Evolutionary conservation across 768 basidiomycete species (phyloP), one percentile per base, ranked within the genome.

Genomic region (Pleurotus platypus): DNA sequence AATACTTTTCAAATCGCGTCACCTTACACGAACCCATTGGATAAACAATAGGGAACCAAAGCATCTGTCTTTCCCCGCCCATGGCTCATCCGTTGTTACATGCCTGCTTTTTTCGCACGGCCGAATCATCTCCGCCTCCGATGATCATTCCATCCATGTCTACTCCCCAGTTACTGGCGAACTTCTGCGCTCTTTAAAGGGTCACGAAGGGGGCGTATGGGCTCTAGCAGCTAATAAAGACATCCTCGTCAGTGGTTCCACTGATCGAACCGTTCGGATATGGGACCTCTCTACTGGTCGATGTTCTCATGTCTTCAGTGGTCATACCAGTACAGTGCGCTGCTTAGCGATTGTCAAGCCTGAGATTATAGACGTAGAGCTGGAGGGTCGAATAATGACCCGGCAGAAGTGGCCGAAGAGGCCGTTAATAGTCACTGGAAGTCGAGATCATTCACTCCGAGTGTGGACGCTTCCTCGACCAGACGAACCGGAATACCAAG

Each of bases 201-300:
- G 95, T 2, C 95, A 98, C 64, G 91, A 94, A 63, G 95, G 95
- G 49, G 95, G 95, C 15, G 94, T 98, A 1, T 98, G 95, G 95
- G 94, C 95, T 13, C 76, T 98, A n/a, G 90, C 90, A 4, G 87
- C 89, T 37, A 92, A 82, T 69, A 92, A 90, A 76, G 85, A 93
- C 69, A 82, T 89, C 24, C 82, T 94, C 15, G 94, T 96, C 62
- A 93, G 89, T 63, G 94, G 94, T 4, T 92, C 90, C 11, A 97
- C 94, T 6, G 94, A 97, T 73, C 85, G 94, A 26, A 95, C 93
- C 0, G 92, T 97, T 55, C 80, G 94, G 49, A 89, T 95, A 39
- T 97, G 94, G 94, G 87, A 95, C 65, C 76, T 96, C 37, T 71
- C 80, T 38, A 87, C 82, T 4, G 90, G 91, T 2, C 77, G 79